Evolutionary conservation across 1,139 yeast species (phyloP), one percentile per base, ranked within the genome.

Genomic region (Yamadazyma siamensis): DNA sequence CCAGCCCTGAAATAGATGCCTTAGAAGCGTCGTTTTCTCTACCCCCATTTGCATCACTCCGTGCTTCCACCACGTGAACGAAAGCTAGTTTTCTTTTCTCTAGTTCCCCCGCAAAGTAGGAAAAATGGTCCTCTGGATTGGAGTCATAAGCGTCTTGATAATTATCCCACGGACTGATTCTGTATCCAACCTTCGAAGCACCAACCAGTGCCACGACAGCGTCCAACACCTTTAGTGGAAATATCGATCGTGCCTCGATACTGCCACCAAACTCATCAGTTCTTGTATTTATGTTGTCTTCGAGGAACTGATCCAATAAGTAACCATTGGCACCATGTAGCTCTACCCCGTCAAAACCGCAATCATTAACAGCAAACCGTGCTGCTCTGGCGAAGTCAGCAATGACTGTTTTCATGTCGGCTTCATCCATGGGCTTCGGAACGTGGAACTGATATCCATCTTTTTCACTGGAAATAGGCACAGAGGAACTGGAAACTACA

Each of bases 281-380:
- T 51, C 89, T 70, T 36, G 62, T 47, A 59, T 82, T 82, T 25
- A 76, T 54, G 25, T 54, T 48, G 33, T 54, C 51, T 27, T 54
- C 52, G 25, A 80, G 48, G 50, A 82, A 82, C 52, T 77, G 80
- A 54, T 80, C 80, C 28, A 79, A 47, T 34, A 82, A 59, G 54
- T 77, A 82, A 8, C 88, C 88, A 54, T 81, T 78, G 11, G 88
- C 89, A 23, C 63, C 65, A 47, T 81, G 89, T 35, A 83, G 51
- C 52, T 83, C 86, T 22, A 82, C 71, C 40, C 80, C 80, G 50
- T 83, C 89, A 38, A 79, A 78, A 10, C 88, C 87, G 4, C 81
- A 80, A 10, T 17, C 11, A 5, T 50, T 59, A 26, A 75, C 43
- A 3, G 80, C 74, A 29, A 59, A 59, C 41, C 56, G 56, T 13